Conservation (phyloP, 2,329 filamentous ascomycete genomes). For the Ciborinia camelliae region DNA sequence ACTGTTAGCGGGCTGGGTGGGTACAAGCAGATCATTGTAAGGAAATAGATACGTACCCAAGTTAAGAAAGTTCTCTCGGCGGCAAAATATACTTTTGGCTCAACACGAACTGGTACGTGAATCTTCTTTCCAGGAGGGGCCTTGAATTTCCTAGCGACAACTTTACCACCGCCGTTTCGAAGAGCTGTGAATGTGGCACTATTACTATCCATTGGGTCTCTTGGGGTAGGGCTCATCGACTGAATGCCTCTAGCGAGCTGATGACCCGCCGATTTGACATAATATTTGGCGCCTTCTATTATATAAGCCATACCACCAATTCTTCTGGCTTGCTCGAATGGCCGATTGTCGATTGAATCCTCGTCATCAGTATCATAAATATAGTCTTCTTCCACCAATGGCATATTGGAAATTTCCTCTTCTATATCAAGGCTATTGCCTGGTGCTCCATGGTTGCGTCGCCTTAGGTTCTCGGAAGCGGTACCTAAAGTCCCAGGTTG, state of each 20-base stretch:
- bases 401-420: slow-evolving; percentile 68
- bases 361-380: slow-evolving; percentile 91
- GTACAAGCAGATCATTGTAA: slow-evolving; percentile 16
- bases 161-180: slow-evolving; percentile 51
- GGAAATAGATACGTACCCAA: slow-evolving; percentile 60
- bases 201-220: slow-evolving; percentile 18
- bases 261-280: slow-evolving; percentile 27
- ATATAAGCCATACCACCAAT: slow-evolving; percentile 76
- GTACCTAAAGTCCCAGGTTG: not conserved
- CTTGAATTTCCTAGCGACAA: slow-evolving; percentile 61
- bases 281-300: slow-evolving; percentile 51
- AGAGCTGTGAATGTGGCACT: slow-evolving; percentile 55
- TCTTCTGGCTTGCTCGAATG: slow-evolving; percentile 72
- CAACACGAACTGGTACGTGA: slow-evolving; percentile 90
- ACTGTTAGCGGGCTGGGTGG: not conserved
- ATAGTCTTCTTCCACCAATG: slow-evolving; percentile 62
- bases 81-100: slow-evolving; percentile 97
- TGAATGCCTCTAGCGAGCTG: slow-evolving; percentile 23
- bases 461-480: slow-evolving; percentile 27
- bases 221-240: slow-evolving; percentile 24
- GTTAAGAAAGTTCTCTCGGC: slow-evolving; percentile 93
- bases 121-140: slow-evolving; percentile 85
- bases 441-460: slow-evolving; percentile 29
- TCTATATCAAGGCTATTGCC: slow-evolving; percentile 67
- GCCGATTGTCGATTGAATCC: slow-evolving; percentile 70